Percentiles rank a stretch among this genome's conserved stretches.
These are phyloP conservation scores for Helichrysum umbraculigerum DNA, from an alignment of 129 eudicot genomes.

Conservation along the genomic window DNA sequence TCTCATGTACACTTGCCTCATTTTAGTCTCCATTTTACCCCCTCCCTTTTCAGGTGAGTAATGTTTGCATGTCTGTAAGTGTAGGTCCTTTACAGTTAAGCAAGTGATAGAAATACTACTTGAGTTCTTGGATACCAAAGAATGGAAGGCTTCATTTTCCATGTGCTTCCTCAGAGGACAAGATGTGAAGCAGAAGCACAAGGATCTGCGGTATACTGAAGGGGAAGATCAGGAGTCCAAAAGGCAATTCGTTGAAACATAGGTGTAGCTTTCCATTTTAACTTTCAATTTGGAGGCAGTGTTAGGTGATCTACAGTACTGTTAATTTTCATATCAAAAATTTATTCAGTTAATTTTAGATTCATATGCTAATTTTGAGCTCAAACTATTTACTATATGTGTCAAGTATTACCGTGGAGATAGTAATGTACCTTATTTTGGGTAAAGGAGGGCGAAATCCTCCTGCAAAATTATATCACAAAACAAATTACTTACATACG, in stretches of 20 bases:
- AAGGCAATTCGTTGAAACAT: background rate
- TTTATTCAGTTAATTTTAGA: background rate
- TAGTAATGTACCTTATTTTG: no score
- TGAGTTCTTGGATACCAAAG: slow-evolving; percentile 79
- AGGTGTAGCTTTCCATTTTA: background rate
- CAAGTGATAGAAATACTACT: slow-evolving; percentile 94
- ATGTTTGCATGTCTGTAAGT: slow-evolving; percentile 19
- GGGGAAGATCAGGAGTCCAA: background rate
- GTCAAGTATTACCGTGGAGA: background rate
- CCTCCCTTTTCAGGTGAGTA: background rate
- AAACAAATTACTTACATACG: no score
- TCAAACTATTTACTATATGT: background rate
- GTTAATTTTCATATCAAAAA: no score
- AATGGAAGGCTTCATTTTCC: slow-evolving; percentile 85
- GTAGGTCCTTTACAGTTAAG: slow-evolving; percentile 94
- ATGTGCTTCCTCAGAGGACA: slow-evolving; percentile 87
- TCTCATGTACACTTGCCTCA: slow-evolving; percentile 59
- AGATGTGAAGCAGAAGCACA: slow-evolving; percentile 41
- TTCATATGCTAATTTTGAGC: background rate
- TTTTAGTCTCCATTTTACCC: background rate
- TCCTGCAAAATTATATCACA: no score
- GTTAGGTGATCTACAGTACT: background rate
- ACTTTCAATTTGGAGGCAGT: background rate
- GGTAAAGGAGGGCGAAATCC: no score
- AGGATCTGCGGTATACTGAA: background rate